Percentiles rank a stretch among this genome's conserved stretches.
These are phyloP conservation scores for Trypanosoma vivax DNA, from an alignment of 208 protist species.

Conservation along the genomic window DNA sequence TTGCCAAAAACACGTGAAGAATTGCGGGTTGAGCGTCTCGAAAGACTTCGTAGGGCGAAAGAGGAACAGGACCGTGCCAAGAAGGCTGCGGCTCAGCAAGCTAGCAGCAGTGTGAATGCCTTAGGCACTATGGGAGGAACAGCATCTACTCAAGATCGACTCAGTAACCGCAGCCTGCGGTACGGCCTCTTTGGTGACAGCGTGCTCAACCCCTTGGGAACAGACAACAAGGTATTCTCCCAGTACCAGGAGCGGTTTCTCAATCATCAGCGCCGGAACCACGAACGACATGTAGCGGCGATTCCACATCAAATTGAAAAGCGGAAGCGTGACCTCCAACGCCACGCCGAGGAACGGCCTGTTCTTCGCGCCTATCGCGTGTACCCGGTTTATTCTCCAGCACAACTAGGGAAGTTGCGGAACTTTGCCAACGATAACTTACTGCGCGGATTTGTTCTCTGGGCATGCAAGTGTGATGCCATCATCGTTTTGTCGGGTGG, in stretches of 20 bases:
- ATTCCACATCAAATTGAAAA: slow-evolving; percentile 72
- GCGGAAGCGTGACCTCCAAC: slow-evolving; percentile 35
- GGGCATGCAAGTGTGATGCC: slow-evolving; percentile 49
- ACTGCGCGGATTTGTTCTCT: slow-evolving; percentile 70
- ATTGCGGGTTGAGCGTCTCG: slow-evolving; percentile 54
- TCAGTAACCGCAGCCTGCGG: slow-evolving; percentile 53
- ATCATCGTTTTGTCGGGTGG: slow-evolving; percentile 66
- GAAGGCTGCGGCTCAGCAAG: slow-evolving; percentile 6
- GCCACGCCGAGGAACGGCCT: slow-evolving; percentile 54
- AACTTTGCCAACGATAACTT: slow-evolving; percentile 75
- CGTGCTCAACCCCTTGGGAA: slow-evolving; percentile 63
- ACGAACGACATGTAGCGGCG: slow-evolving; percentile 71
- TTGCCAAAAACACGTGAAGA: slow-evolving; percentile 55
- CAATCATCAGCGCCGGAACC: slow-evolving; percentile 71
- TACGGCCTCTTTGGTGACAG: slow-evolving; percentile 52
- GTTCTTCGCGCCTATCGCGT: slow-evolving; percentile 65
- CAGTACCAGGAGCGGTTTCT: slow-evolving; percentile 74
- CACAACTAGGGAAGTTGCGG: slow-evolving; percentile 62
- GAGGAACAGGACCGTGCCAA: slow-evolving; percentile 29
- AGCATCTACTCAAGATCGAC: slow-evolving; percentile 30
- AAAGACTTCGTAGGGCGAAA: slow-evolving; percentile 45
- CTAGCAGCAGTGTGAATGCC: neutral
- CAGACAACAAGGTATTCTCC: slow-evolving; percentile 50
- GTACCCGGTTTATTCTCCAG: slow-evolving; percentile 45
- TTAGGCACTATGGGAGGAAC: neutral